A percentile compares a stretch with the other conserved stretches of the same genome.
Evolutionary conservation across 331 rosid genomes (phyloP).

Genomic region (Rhamnella rubrinervis): DNA sequence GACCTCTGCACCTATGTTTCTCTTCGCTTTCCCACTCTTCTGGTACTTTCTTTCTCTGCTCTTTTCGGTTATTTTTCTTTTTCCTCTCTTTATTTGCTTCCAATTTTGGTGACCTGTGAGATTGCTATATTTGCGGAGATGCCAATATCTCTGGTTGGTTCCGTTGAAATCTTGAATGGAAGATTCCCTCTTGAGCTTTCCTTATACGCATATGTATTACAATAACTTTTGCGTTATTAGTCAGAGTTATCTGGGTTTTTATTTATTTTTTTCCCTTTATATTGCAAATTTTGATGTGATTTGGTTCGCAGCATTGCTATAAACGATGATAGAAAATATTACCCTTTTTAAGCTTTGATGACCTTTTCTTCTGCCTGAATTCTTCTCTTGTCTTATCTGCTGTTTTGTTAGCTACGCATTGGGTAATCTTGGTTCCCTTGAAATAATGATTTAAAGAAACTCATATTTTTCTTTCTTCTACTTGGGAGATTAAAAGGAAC

Average conservation of each 20-base stretch:
- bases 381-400: not conserved
- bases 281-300: not conserved
- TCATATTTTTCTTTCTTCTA: not conserved
- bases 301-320: not conserved
- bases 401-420: not conserved
- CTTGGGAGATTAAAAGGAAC: not conserved
- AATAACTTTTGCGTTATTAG: too few species aligned
- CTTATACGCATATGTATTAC: not conserved
- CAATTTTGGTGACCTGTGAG: not conserved
- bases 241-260: too few species aligned
- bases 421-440: not conserved
- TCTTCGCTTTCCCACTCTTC: slow-evolving; percentile 71
- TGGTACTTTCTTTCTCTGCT: slow-evolving; percentile 35
- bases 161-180: not conserved
- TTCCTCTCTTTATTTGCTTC: not conserved
- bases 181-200: slow-evolving; percentile 5
- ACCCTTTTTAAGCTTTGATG: not conserved
- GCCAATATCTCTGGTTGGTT: not conserved
- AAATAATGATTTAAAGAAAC: not conserved
- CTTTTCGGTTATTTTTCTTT: not conserved
- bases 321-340: not conserved
- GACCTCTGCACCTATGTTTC: slow-evolving; percentile 69
- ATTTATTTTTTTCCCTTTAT: too few species aligned
- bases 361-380: not conserved
- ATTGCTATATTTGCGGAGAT: not conserved